These are phyloP conservation scores for Diplodia intermedia DNA, from an alignment of 2,329 filamentous ascomycete species.

Conservation along the genomic window DNA sequence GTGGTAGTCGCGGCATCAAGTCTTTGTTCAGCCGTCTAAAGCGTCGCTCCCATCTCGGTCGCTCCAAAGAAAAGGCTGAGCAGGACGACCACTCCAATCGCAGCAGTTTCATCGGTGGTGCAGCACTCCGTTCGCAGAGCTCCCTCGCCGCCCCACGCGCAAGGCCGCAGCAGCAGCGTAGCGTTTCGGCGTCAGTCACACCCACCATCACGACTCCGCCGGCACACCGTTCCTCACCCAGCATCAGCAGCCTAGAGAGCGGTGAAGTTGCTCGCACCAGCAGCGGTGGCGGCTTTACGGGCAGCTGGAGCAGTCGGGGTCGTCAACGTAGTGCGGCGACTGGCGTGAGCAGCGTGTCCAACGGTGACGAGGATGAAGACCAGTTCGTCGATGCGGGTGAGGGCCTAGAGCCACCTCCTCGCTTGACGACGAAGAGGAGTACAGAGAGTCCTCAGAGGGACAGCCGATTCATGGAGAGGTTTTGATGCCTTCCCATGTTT, in stretches of 20 bases:
- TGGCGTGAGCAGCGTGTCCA: slow-evolving; percentile 37
- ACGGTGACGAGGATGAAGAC: slow-evolving; percentile 42
- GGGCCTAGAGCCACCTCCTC: neutral
- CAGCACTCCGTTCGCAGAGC: slow-evolving; percentile 18
- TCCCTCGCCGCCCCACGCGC: neutral
- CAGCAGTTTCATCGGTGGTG: slow-evolving; percentile 21
- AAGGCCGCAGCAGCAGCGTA: neutral
- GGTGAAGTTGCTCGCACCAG: slow-evolving; percentile 2
- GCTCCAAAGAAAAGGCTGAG: neutral
- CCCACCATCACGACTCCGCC: neutral
- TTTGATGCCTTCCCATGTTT: neutral
- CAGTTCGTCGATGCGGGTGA: slow-evolving; percentile 59
- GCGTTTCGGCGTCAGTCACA: neutral
- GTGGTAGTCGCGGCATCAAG: slow-evolving; percentile 45
- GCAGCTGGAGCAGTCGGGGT: slow-evolving; percentile 17
- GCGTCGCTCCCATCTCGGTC: slow-evolving; percentile 43
- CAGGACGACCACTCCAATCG: slow-evolving; percentile 14
- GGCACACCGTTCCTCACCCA: slow-evolving; percentile 7
- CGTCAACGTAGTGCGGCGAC: slow-evolving; percentile 20
- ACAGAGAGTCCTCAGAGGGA: slow-evolving; percentile 22
- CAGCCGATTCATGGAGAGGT: slow-evolving; percentile 26
- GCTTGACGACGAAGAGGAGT: slow-evolving; percentile 8
- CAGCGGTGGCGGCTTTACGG: neutral
- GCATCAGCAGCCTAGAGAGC: slow-evolving; percentile 28
- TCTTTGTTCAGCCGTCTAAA: slow-evolving; percentile 49